Conservation (phyloP, 345 rosid genomes). For the Populus euphratica region DNA sequence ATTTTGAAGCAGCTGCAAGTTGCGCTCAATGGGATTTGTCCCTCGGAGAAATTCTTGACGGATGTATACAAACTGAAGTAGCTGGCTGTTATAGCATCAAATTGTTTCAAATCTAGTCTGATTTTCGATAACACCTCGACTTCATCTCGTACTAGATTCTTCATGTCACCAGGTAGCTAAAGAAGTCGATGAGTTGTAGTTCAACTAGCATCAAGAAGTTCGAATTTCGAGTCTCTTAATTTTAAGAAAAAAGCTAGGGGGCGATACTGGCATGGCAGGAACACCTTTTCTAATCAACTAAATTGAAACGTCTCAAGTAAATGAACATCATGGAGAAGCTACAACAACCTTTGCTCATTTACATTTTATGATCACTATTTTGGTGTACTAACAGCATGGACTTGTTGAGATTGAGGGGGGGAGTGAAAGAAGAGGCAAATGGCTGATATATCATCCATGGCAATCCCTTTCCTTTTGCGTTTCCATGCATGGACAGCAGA, state of each 20-base stretch:
- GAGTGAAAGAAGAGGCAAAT: conserved; percentile 81
- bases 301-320: neutral
- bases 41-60: no score
- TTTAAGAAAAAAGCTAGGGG: neutral
- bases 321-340: neutral
- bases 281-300: neutral
- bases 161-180: no score
- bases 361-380: conserved; percentile 15
- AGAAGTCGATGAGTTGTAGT: neutral
- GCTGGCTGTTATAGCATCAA: no score
- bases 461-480: conserved; percentile 65
- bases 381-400: conserved; percentile 9
- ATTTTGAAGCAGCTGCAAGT: no score
- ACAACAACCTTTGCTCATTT: neutral
- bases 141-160: no score
- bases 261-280: neutral
- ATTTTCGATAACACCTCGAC: no score
- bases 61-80: no score
- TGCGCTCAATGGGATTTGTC: no score
- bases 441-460: conserved; percentile 91
- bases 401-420: conserved; percentile 22
- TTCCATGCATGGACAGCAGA: conserved; percentile 70
- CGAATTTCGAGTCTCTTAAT: neutral
- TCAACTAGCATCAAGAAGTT: neutral
- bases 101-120: no score